These are phyloP conservation scores for Neophaeococcomyces aloes DNA, from an alignment of 2,329 filamentous ascomycete species.

Conservation along the genomic window DNA sequence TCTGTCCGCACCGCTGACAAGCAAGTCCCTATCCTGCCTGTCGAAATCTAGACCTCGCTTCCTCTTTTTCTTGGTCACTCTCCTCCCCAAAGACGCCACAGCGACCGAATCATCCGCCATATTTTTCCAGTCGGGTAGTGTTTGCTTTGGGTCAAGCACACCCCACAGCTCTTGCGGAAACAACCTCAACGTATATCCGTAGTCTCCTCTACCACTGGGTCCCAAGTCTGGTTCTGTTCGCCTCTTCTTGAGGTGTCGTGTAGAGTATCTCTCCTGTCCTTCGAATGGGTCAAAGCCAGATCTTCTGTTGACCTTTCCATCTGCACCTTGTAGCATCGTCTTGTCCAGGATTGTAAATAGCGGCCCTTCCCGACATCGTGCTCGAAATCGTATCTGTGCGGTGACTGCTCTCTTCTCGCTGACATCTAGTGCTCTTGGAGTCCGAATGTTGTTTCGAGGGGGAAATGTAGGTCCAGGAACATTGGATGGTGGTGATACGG, in stretches of 20 bases:
- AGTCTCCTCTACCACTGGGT: conserved; percentile 1
- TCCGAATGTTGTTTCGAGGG: conserved; percentile 3
- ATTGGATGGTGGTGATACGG: conserved; percentile 3
- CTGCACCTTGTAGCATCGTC: conserved; percentile 2
- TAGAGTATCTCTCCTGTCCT: conserved; percentile 4
- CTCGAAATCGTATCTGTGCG: not conserved
- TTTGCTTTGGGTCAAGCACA: conserved; percentile 2
- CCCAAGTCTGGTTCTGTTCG: conserved; percentile 4
- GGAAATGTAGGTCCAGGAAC: conserved; percentile 6
- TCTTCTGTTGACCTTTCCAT: not conserved
- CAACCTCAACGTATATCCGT: conserved; percentile 4
- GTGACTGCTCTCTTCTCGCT: conserved; percentile 2
- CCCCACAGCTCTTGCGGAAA: conserved; percentile 6
- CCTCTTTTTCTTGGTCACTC: conserved; percentile 1
- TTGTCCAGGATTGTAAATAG: conserved; percentile 5
- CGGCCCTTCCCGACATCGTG: conserved; percentile 1
- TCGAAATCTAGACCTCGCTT: conserved; percentile 2
- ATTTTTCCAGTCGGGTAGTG: conserved; percentile 2
- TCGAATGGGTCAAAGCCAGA: conserved; percentile 8
- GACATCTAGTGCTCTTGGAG: not conserved
- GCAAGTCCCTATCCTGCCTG: not conserved
- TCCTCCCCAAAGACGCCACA: not conserved
- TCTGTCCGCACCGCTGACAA: not conserved
- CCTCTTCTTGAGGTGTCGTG: not conserved
- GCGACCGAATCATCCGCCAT: not conserved